Conservation (phyloP, 352 stramenopile genomes). For the Pelagophyceae sp. region DNA sequence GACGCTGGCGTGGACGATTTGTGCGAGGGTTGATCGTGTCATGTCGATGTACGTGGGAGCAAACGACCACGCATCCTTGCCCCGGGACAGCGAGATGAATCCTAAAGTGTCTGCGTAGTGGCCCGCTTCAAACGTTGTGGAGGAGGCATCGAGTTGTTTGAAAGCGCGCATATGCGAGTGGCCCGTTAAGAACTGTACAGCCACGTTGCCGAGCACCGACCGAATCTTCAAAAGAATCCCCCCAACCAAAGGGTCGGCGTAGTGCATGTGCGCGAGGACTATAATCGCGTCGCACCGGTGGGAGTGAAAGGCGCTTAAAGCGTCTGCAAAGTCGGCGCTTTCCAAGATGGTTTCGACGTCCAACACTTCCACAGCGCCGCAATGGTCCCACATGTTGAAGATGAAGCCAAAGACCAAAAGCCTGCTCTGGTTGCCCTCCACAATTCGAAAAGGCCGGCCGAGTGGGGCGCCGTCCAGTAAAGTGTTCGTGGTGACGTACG, state of each 20-base stretch:
- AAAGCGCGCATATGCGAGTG: conserved; percentile 41
- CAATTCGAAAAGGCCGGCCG: conserved; percentile 36
- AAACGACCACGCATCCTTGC: not conserved
- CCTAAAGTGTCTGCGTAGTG: conserved; percentile 49
- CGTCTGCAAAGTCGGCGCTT: conserved; percentile 38
- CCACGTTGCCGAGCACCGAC: conserved; percentile 33
- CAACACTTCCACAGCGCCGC: conserved; percentile 29
- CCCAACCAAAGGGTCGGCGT: conserved; percentile 37
- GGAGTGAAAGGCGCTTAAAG: conserved; percentile 21
- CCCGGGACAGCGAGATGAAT: conserved; percentile 40
- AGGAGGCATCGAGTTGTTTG: conserved; percentile 31
- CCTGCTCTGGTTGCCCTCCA: conserved; percentile 35
- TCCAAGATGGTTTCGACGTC: not conserved
- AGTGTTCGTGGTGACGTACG: conserved; percentile 10
- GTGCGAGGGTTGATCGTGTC: not conserved
- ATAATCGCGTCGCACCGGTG: conserved; percentile 45
- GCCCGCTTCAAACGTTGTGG: conserved; percentile 43
- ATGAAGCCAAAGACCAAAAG: conserved; percentile 51
- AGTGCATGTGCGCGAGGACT: conserved; percentile 49
- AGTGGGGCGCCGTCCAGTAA: conserved; percentile 28
- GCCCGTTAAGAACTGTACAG: conserved; percentile 50
- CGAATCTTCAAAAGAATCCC: conserved; percentile 35
- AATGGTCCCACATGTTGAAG: conserved; percentile 40
- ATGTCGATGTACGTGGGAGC: conserved; percentile 1
- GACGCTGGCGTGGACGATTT: not conserved